Base-by-base conservation (phyloP, 2,329 filamentous ascomycete genomes). In the Phialemoniopsis sp. region DNA sequence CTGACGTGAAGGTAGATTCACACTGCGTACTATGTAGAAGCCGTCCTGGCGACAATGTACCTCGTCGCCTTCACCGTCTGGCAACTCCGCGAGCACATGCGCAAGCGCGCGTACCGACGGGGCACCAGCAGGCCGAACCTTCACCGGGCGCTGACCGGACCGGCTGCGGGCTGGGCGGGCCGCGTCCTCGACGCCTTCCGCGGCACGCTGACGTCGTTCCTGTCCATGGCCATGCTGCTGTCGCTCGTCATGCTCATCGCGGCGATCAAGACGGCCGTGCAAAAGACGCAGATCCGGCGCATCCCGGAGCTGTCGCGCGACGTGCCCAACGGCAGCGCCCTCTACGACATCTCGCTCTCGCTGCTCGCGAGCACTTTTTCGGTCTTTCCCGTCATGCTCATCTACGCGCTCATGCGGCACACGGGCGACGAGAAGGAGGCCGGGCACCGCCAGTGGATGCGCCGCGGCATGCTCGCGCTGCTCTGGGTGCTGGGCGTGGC, bases 151-250 rank as follows among this genome's bases (percentile, higher is more conserved):
- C 16, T 14, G 7, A 29, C 18, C 13, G 39, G 4, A 18, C 28
- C 5, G 13, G 8, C 15, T 35, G n/a, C 31, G 4, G 29, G 37
- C 6, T n/a, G 21, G 21, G 21, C 28, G 15, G 39, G 43, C 18
- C 48, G 56, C 4, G 42, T 53, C 15, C 44, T 56, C 15, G 52
- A 56, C 38, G 47, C 51, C 8, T 47, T 52, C n/a, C 46, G 47
- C 13, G 44, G 47, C 33, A 46, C 45, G n/a, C 37, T 56, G 5
- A 45, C 46, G 49, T 26, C 55, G 59, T 42, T 50, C 21, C 21
- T 49, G 4, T 39, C 35, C 15, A 35, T 34, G 13, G 36, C 46
- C 13, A 40, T 39, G 37, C 34, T 50, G 19, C 38, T 52, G 3
- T 39, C 40, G 31, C 17, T 46, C 13, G 36, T 44, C 19, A 49